Evolutionary conservation across 345 rosid species (phyloP).

Genomic region (Conringia planisiliqua): DNA sequence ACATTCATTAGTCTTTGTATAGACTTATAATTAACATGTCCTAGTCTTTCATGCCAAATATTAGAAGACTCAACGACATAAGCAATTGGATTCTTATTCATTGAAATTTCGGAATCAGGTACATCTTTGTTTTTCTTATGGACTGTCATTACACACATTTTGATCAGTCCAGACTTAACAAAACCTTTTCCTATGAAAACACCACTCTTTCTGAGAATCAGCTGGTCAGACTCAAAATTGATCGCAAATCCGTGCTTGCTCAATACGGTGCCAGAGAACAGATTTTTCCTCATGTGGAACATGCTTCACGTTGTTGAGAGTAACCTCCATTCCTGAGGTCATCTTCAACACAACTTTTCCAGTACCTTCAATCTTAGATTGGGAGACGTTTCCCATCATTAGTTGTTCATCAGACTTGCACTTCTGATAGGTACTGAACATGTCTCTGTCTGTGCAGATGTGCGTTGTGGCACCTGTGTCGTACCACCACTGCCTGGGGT

Average conservation of each 20-base stretch:
- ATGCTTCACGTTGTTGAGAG: background rate
- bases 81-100: background rate
- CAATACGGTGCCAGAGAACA: background rate
- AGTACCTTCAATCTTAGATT: background rate
- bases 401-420: background rate
- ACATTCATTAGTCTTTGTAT: background rate
- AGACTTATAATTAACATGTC: background rate
- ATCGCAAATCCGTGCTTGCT: background rate
- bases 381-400: background rate
- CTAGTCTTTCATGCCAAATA: background rate
- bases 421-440: background rate
- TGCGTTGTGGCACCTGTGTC: background rate
- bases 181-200: background rate
- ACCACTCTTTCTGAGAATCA: background rate
- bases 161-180: background rate
- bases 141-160: background rate
- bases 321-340: background rate
- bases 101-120: background rate
- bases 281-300: background rate
- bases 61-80: background rate
- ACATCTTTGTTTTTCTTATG: background rate
- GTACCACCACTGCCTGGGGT: background rate
- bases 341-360: background rate
- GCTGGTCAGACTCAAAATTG: background rate
- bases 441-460: background rate